These are phyloP conservation scores for Cudoniella acicularis DNA, from an alignment of 495 filamentous ascomycete genomes.

Conservation along the genomic window DNA sequence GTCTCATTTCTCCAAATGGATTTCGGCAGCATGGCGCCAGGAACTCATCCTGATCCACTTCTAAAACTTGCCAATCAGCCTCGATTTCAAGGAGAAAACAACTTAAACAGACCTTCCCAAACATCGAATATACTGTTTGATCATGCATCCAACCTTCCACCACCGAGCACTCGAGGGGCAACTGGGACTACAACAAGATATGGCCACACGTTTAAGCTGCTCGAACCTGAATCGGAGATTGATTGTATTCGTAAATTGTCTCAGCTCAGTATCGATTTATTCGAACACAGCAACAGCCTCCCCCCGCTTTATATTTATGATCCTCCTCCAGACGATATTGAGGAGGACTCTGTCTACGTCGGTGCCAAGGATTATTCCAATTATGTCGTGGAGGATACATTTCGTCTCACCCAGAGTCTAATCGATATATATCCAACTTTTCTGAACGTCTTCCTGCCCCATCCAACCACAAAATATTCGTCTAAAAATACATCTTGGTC, in stretches of 20 bases:
- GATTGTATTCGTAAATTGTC: slow-evolving; percentile 12
- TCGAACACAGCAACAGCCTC: slow-evolving; percentile 9
- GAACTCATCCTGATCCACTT: too few relatives aligned
- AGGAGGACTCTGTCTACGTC: too few relatives aligned
- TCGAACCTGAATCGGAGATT: background rate
- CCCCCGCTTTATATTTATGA: slow-evolving; percentile 11
- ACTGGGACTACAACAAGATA: too few relatives aligned
- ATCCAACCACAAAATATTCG: slow-evolving; percentile 22
- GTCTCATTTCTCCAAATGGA: too few relatives aligned
- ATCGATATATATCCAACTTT: slow-evolving; percentile 29
- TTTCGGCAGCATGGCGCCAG: too few relatives aligned
- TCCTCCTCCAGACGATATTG: background rate
- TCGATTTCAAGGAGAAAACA: too few relatives aligned
- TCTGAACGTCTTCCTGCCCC: slow-evolving; percentile 13
- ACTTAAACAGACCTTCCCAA: too few relatives aligned
- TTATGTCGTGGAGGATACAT: slow-evolving; percentile 14
- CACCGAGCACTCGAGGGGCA: too few relatives aligned
- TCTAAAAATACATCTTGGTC: slow-evolving; percentile 10
- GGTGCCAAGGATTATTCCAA: background rate
- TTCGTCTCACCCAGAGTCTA: slow-evolving; percentile 29
- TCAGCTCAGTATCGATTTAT: slow-evolving; percentile 14
- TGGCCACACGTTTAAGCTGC: too few relatives aligned
- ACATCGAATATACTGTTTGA: too few relatives aligned
- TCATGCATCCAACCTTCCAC: too few relatives aligned
- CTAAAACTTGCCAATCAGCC: too few relatives aligned